Evolutionary conservation across 2,329 filamentous ascomycete species (phyloP), one percentile per base, ranked within the genome.

Genomic region (Penicillium sp.): DNA sequence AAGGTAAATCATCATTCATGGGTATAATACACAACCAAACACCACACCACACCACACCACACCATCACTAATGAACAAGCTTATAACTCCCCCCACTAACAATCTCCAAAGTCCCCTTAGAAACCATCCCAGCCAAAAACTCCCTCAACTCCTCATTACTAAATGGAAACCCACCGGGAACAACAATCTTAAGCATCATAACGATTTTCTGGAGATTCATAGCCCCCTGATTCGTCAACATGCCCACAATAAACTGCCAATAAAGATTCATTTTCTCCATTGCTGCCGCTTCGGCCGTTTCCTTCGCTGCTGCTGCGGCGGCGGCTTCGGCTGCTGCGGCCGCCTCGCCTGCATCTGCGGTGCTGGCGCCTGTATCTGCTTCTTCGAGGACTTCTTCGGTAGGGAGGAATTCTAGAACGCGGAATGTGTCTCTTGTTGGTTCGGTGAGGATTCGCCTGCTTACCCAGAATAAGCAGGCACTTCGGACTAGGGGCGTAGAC

Each of bases 111-210:
- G 84, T 84, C 24, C 85, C 86, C 34, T 82, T 84, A 5, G 78
- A 77, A n/a, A 93, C 86, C 83, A 96, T 92, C 53, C 88, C 84
- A 7, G 77, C 83, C 51, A 97, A 73, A 68, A 97, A 89, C 69
- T 88, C 89, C 63, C 86, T 84, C 55, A 97, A 75, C 74, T 97
- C 92, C 68, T 96, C 92, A 65, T 90, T 90, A 55, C 88, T 90
- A 81, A 91, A 96, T 0, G 90, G 84, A 68, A 96, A 97, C 2
- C 91, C 92, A 10, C 91, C 91, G 0, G 89, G 84, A 46, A 97
- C 85, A 52, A 93, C 82, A 82, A 97, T 93, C 74, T 90, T 91
- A 80, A 99, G 81, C 90, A 97, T 97, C 87, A 92, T 96, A 7
- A 86, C 82, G 59, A 99, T 95, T 68, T 91, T 84, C 49, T 80